Percentiles rank a stretch among this genome's conserved stretches.
These are phyloP conservation scores for Acanthamoeba castellanii DNA, from an alignment of 208 protist species.

Conservation along the genomic window DNA sequence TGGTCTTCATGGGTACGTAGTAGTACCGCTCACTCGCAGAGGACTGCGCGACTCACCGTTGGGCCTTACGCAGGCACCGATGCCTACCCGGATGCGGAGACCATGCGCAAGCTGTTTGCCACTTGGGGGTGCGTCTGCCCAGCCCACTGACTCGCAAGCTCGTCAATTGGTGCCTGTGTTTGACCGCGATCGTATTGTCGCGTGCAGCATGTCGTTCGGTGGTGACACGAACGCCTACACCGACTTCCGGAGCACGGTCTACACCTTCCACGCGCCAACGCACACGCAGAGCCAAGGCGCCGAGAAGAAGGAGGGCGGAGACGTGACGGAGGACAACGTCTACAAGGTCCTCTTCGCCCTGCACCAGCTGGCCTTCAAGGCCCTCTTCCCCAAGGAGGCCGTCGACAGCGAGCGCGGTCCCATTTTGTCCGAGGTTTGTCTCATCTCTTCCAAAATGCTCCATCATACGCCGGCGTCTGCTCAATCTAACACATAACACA, in stretches of 20 bases:
- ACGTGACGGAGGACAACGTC: not conserved
- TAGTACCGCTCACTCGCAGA: too few relatives aligned
- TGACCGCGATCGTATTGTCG: not conserved
- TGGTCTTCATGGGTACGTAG: conserved; percentile 49
- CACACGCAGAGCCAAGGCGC: conserved; percentile 1
- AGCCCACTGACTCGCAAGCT: not conserved
- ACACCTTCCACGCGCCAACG: conserved; percentile 69
- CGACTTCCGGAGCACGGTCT: conserved; percentile 69
- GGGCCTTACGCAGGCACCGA: not conserved
- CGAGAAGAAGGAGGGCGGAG: not conserved
- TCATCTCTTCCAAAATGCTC: not conserved
- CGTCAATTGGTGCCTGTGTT: not conserved
- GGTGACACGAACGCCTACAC: conserved; percentile 71
- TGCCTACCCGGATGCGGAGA: conserved; percentile 56
- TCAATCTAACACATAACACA: not conserved
- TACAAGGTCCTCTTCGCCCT: conserved; percentile 54
- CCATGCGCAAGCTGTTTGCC: conserved; percentile 70
- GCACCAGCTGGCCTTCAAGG: conserved; percentile 65
- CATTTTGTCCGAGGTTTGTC: conserved; percentile 51
- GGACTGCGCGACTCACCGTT: not conserved
- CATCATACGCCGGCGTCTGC: not conserved
- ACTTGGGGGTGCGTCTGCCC: conserved; percentile 39
- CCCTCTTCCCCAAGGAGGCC: conserved; percentile 37
- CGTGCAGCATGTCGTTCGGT: conserved; percentile 62
- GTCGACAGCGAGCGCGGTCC: conserved; percentile 60